Evolutionary conservation across 2,329 filamentous ascomycete genomes (phyloP).

Genomic region (Exophiala viscosa): DNA sequence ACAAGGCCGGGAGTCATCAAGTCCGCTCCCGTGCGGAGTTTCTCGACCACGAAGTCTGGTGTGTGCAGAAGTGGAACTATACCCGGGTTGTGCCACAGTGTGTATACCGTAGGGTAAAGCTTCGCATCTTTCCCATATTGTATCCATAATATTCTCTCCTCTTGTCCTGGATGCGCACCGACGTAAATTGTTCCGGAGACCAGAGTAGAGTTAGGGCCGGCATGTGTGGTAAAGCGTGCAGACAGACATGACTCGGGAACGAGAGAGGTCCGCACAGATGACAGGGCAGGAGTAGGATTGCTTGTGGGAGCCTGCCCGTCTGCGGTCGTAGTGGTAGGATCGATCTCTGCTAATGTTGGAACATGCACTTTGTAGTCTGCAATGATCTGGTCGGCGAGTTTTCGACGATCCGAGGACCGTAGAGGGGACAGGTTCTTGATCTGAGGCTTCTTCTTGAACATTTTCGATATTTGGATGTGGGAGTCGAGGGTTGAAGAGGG

Average conservation of each 20-base stretch:
- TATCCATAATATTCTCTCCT: conserved; percentile 63
- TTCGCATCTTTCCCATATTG: conserved; percentile 53
- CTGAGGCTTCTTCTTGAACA: conserved; percentile 64
- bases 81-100: conserved; percentile 61
- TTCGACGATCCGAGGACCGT: conserved; percentile 64
- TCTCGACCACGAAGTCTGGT: conserved; percentile 56
- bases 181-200: conserved; percentile 64
- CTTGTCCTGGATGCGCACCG: conserved; percentile 54
- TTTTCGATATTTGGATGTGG: conserved; percentile 29
- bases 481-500: background rate
- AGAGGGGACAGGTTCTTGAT: conserved; percentile 65
- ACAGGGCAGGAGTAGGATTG: conserved; percentile 45
- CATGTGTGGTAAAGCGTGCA: conserved; percentile 63
- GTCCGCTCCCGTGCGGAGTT: conserved; percentile 62
- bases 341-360: conserved; percentile 34
- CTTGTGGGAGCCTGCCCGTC: conserved; percentile 36
- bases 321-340: conserved; percentile 37
- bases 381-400: conserved; percentile 65
- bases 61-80: conserved; percentile 64
- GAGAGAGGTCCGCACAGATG: conserved; percentile 54
- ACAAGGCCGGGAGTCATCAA: conserved; percentile 66
- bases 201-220: conserved; percentile 58
- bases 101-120: conserved; percentile 56
- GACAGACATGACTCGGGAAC: conserved; percentile 61
- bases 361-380: conserved; percentile 55